Base-by-base conservation (phyloP, 73 alveolate species). In the Breviolum minutum region DNA sequence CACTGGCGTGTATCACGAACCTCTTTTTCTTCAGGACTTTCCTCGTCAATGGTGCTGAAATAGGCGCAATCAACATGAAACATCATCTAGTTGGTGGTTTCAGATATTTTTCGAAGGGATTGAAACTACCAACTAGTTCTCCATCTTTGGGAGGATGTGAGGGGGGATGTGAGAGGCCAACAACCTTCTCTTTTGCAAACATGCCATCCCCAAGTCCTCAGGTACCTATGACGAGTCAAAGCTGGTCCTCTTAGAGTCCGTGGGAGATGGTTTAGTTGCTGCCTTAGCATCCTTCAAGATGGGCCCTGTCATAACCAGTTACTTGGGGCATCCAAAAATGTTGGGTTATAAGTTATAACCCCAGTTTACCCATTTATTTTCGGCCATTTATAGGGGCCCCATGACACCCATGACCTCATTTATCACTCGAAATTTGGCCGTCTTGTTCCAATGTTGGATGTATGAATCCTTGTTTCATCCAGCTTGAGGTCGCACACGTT, bases 171-270 rank as follows among this genome's bases (percentile, higher is more conserved):
- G 54, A 40, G 54, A 40, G 54, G 54, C 54, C 54, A 2, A 0
- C 54, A 40, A 40, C 54, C 54, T 40, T 40, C 54, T 40, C 54
- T 40, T 3, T 40, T 40, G 54, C 54, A 40, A 40, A 40, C 24
- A 17, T 14, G 17, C 24, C 77, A 11, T 68, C 24, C 24, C 24
- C 24, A 22, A 22, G 77, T 2, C 63, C 6, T 19, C 73, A 90
- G 96, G 96, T 63, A 90, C 96, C 87, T 90, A 90, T 12, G 96
- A 90, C 32, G 96, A 90, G 96, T 90, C 96, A 54, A 90, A 90
- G 87, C 64, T 90, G 96, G 66, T 71, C 32, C 63, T 90, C 16
- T 22, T 90, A n/a, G 88, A 70, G 68, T 70, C 96, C 20, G 96
- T 77, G n/a, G 96, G 96, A 16, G 96, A 90, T 30, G 96, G 96